Percentiles rank a stretch among this genome's conserved stretches.
Conservation (phyloP, 2,329 filamentous ascomycete genomes). For the Curvularia sp. region DNA sequence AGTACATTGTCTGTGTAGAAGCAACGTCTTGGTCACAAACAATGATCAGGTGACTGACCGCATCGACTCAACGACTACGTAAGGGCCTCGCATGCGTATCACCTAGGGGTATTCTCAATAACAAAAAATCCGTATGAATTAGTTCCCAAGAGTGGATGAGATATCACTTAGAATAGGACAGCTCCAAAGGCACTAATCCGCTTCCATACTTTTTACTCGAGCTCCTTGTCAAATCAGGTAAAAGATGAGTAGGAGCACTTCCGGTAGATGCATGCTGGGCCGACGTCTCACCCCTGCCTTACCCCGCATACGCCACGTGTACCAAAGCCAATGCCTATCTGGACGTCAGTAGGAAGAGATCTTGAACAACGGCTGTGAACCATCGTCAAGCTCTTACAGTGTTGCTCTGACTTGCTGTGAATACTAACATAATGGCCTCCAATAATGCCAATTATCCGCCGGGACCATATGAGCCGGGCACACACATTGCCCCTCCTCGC, state of each 20-base stretch:
- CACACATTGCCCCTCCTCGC: constrained; percentile 38
- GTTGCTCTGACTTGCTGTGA: background rate
- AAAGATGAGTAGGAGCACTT: background rate
- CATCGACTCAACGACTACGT: background rate
- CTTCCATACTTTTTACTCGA: background rate
- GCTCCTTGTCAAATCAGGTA: background rate
- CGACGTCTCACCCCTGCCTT: background rate
- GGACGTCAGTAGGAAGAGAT: background rate
- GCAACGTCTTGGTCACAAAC: background rate
- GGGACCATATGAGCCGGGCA: constrained; percentile 29
- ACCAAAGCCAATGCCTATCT: background rate
- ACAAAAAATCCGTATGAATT: background rate
- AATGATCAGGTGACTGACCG: too few relatives aligned
- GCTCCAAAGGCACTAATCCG: background rate
- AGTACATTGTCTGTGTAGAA: background rate
- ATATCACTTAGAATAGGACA: background rate
- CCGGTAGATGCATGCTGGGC: background rate
- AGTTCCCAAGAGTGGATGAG: background rate
- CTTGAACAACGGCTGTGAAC: background rate
- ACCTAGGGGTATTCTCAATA: background rate
- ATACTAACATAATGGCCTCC: constrained; percentile 12
- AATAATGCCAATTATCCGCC: constrained; percentile 30
- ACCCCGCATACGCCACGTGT: constrained; percentile 26
- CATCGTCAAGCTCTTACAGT: background rate
- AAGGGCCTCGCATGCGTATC: background rate